phyloP scores from a whole-genome alignment of 2,329 filamentous ascomycete species.

The Boeremia lycopersici region DNA sequence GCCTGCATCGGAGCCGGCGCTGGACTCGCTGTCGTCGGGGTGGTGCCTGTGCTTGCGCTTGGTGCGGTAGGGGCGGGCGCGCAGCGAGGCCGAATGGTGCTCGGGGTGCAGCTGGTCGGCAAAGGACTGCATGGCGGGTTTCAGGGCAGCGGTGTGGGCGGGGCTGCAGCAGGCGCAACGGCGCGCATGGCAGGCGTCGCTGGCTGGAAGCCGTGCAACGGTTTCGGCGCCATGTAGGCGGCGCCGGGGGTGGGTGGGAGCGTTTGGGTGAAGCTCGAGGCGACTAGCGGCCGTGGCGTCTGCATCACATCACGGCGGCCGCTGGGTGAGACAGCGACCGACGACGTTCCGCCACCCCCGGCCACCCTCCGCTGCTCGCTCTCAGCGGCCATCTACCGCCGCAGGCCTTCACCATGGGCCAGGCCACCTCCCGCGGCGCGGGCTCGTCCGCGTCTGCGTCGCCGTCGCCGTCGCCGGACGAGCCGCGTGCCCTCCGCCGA shows the following conservation, averaged over 20 bases:
- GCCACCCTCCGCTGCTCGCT: not conserved
- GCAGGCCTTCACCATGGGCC: constrained; percentile 46
- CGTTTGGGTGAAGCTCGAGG: no score
- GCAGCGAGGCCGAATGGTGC: constrained; percentile 41
- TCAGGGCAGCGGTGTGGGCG: constrained; percentile 1
- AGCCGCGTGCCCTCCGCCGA: constrained; percentile 27
- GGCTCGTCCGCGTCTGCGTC: constrained; percentile 1
- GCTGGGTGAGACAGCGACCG: constrained; percentile 7
- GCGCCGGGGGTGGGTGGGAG: not conserved
- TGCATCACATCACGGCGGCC: constrained; percentile 5
- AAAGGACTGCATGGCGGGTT: constrained; percentile 41
- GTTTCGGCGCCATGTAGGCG: not conserved
- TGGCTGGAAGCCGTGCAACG: not conserved
- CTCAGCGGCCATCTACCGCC: constrained; percentile 26
- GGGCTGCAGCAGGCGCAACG: constrained; percentile 1
- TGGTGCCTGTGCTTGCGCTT: constrained; percentile 32
- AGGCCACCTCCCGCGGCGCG: constrained; percentile 40
- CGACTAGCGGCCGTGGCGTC: constrained; percentile 4
- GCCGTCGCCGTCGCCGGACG: not conserved
- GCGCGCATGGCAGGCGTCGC: not conserved
- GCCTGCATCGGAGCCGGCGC: constrained; percentile 7
- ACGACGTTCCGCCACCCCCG: constrained; percentile 8
- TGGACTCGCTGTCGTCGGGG: not conserved
- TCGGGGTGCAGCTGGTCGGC: constrained; percentile 36
- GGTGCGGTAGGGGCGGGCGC: constrained; percentile 38